phyloP scores from a whole-genome alignment of 148 eudicot species.

The Fallopia convolvulus region DNA sequence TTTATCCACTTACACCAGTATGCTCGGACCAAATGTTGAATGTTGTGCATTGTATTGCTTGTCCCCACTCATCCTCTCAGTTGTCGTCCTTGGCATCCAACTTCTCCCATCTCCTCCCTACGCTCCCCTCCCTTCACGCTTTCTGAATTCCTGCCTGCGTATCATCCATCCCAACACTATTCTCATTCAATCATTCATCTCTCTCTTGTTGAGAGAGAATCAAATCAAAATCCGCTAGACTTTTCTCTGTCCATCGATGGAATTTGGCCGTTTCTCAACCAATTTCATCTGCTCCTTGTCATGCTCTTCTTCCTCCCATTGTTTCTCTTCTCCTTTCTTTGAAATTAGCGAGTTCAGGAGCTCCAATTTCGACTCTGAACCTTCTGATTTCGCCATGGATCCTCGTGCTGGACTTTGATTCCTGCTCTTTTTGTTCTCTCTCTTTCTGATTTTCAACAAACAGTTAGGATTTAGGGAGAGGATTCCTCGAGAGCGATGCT shows the following conservation, averaged over 20 bases:
- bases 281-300: not conserved
- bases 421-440: not conserved
- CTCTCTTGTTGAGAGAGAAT: not conserved
- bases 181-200: not conserved
- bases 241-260: not conserved
- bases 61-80: not conserved
- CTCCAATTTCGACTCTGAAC: not conserved
- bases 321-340: not conserved
- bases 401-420: not conserved
- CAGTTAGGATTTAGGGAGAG: not conserved
- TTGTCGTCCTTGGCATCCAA: not conserved
- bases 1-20: not conserved
- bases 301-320: not conserved
- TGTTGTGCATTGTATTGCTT: not conserved
- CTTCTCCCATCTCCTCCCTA: not conserved
- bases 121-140: not conserved
- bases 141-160: not conserved
- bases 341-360: not conserved
- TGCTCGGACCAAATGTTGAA: not conserved
- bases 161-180: not conserved
- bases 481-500: not conserved
- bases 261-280: conserved; percentile 3
- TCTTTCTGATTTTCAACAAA: not conserved
- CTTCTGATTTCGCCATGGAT: not conserved
- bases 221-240: not conserved